Evolutionary conservation across 352 stramenopile genomes (phyloP).

Genomic region (Blastocystis sp.): DNA sequence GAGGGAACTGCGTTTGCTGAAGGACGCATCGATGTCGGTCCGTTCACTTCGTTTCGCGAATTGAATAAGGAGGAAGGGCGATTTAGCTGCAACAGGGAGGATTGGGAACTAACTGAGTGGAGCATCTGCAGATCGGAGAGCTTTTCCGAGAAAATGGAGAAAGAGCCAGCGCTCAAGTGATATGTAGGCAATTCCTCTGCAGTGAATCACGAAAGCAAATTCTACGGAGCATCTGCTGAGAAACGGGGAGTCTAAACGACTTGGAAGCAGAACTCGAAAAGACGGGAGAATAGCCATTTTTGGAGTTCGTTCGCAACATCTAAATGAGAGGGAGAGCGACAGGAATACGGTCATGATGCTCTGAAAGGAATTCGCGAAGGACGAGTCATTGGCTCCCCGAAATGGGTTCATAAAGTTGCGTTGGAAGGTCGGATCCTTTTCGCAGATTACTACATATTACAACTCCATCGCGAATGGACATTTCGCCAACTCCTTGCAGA

Average conservation of each 20-base stretch:
- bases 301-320: not conserved
- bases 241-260: not conserved
- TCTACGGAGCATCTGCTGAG: not conserved
- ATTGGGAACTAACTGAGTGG: not conserved
- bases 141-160: conserved; percentile 34
- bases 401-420: conserved; percentile 40
- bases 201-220: not conserved
- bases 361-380: not conserved
- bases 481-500: conserved; percentile 34
- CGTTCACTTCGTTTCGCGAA: not conserved
- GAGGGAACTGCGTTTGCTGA: not conserved
- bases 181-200: conserved; percentile 10
- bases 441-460: conserved; percentile 25
- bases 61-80: not conserved
- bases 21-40: not conserved
- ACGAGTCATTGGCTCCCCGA: not conserved
- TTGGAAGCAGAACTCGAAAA: not conserved
- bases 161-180: not conserved
- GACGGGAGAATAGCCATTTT: not conserved
- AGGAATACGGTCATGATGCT: not conserved
- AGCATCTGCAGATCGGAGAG: not conserved
- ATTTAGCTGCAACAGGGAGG: not conserved
- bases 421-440: conserved; percentile 34
- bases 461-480: not conserved
- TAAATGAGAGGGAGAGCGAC: not conserved